Evolutionary conservation across 768 basidiomycete genomes (phyloP), one percentile per base, ranked within the genome.

Genomic region (Lactifluus piperatus): DNA sequence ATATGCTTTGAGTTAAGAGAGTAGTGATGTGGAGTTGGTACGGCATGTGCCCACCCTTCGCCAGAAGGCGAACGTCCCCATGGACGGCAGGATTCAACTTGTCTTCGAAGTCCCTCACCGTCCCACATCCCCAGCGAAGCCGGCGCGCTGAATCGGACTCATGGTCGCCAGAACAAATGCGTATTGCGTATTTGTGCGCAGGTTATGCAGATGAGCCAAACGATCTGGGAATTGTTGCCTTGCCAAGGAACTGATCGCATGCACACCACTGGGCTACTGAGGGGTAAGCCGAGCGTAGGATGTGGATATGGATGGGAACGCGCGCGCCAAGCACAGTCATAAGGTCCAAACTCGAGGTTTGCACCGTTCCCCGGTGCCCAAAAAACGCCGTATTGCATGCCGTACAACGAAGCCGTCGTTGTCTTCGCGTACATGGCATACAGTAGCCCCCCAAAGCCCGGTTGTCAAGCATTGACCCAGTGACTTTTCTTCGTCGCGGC

Each of bases 361-460:
- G 79, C 76, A 65, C 86, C 86, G 62, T 75, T 71, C 0, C 83
- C 84, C 65, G 84, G n/a, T n/a, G n/a, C n/a, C n/a, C 85, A 63
- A 67, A 85, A 86, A 2, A 78, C 77, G 9, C 83, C 84, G 2
- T 84, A 86, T 86, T 82, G 1, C 84, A 82, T 44, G 7, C 84
- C 83, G 65, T 80, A 81, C 7, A 81, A 34, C 3, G 52, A 86
- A 75, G 54, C 76, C n/a, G n/a, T n/a, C n/a, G n/a, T n/a, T n/a
- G n/a, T n/a, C n/a, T n/a, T n/a, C 74, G 11, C 78, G 3, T 68
- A 64, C n/a, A n/a, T n/a, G n/a, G n/a, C n/a, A n/a, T n/a, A 43
- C 70, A n/a, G 69, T 6, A 85, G 65, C 13, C 77, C 81, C 68
- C 53, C 70, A 63, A 71, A 87, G 86, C 4, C 34, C n/a, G 73